Evolutionary conservation across 2,329 filamentous ascomycete genomes (phyloP).

Genomic region (Claviceps cyperi): DNA sequence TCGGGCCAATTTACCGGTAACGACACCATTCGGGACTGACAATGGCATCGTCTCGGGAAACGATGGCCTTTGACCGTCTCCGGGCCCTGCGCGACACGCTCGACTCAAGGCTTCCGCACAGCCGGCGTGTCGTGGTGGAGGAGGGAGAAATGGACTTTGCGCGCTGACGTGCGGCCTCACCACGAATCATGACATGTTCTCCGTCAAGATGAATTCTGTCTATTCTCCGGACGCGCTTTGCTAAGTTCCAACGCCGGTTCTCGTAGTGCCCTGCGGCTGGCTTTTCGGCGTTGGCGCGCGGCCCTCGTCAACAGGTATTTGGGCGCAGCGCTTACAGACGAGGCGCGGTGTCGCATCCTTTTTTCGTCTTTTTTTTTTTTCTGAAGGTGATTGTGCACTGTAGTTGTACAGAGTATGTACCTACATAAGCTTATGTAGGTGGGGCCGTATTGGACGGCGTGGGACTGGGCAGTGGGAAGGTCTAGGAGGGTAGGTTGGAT

Average conservation of each 20-base stretch:
- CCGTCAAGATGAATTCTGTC: neutral
- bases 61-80: neutral
- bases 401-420: too few species aligned
- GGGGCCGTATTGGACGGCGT: too few species aligned
- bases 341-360: too few species aligned
- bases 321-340: neutral
- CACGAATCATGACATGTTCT: neutral
- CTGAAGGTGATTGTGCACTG: too few species aligned
- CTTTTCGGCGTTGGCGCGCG: neutral
- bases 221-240: neutral
- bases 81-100: conserved; percentile 2
- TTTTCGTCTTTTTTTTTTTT: too few species aligned
- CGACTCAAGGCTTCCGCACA: conserved; percentile 5
- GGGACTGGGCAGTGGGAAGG: too few species aligned
- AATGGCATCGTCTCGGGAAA: conserved; percentile 2
- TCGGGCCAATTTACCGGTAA: conserved; percentile 6
- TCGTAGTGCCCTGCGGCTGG: neutral
- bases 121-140: conserved; percentile 8
- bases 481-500: too few species aligned
- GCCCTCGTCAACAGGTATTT: neutral
- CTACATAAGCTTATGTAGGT: too few species aligned
- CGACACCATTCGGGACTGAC: conserved; percentile 2
- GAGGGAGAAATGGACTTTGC: conserved; percentile 2
- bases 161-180: conserved; percentile 1
- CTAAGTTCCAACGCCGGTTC: neutral